phyloP scores from a whole-genome alignment of 805 yeast genomes.

The Sugiyamaella qingdaonensis region DNA sequence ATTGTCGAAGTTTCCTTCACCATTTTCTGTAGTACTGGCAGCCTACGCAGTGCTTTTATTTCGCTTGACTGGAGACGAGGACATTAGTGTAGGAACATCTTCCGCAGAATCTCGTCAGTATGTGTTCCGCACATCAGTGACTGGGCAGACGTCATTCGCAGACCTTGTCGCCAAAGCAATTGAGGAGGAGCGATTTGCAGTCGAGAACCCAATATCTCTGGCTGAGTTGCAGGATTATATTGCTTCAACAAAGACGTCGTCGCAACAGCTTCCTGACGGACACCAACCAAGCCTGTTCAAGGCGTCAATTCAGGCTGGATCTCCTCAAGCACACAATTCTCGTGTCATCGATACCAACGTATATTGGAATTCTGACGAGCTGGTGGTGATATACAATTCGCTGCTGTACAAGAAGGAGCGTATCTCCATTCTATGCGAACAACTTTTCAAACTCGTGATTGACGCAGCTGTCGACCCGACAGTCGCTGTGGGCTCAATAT shows the following conservation, averaged over 20 bases:
- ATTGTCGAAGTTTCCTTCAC: slow-evolving; percentile 24
- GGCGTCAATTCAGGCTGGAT: slow-evolving; percentile 9
- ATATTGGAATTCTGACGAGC: slow-evolving; percentile 20
- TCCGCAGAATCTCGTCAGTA: slow-evolving; percentile 41
- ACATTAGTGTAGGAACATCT: slow-evolving; percentile 79
- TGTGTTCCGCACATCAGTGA: slow-evolving; percentile 58
- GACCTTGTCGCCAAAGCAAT: slow-evolving; percentile 48
- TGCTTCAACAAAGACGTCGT: slow-evolving; percentile 37
- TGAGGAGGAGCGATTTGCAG: slow-evolving; percentile 33
- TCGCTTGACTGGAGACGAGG: slow-evolving; percentile 91
- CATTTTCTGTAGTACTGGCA: slow-evolving; percentile 56
- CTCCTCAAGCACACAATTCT: slow-evolving; percentile 11
- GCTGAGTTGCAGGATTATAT: slow-evolving; percentile 53
- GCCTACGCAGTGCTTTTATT: slow-evolving; percentile 66
- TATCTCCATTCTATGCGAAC: slow-evolving; percentile 65
- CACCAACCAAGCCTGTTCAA: slow-evolving; percentile 36
- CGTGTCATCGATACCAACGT: slow-evolving; percentile 56
- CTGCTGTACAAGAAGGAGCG: slow-evolving; percentile 69
- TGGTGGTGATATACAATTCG: slow-evolving; percentile 61
- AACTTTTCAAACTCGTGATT: slow-evolving; percentile 53
- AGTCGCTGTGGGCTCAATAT: slow-evolving; percentile 47
- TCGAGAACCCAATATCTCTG: slow-evolving; percentile 43
- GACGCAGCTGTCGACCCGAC: slow-evolving; percentile 32
- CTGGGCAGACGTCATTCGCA: slow-evolving; percentile 39
- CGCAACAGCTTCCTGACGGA: slow-evolving; percentile 47